Percentiles rank a stretch among this genome's conserved stretches.
Evolutionary conservation across 2,329 filamentous ascomycete species (phyloP).

Genomic region (Xylariomycetidae sp.): DNA sequence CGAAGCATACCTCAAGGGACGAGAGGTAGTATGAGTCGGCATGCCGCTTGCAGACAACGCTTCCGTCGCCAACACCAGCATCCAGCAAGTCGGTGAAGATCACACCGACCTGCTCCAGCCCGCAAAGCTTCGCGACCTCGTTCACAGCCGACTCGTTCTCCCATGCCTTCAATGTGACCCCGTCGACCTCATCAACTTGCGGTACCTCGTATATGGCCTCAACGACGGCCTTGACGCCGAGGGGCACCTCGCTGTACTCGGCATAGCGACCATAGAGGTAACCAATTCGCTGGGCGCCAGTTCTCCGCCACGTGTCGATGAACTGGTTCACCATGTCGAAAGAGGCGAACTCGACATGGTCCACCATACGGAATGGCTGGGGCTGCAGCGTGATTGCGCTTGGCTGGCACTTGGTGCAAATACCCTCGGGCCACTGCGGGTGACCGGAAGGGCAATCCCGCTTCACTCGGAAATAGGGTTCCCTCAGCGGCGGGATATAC

Average conservation of each 20-base stretch:
- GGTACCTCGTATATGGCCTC: conserved; percentile 97
- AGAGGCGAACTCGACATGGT: conserved; percentile 93
- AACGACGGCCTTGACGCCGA: conserved; percentile 91
- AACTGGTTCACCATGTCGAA: conserved; percentile 81
- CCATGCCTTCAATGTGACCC: conserved; percentile 80
- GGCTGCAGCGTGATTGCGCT: conserved; percentile 94
- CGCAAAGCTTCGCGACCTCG: conserved; percentile 73
- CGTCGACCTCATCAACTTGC: conserved; percentile 82
- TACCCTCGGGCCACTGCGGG: conserved; percentile 88
- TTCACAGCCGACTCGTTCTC: conserved; percentile 78
- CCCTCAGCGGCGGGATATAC: conserved; percentile 89
- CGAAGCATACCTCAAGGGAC: conserved; percentile 86
- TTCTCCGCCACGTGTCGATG: conserved; percentile 85
- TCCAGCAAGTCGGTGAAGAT: conserved; percentile 93
- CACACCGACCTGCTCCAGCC: conserved; percentile 81
- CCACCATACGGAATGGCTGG: conserved; percentile 92
- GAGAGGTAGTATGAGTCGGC: conserved; percentile 92
- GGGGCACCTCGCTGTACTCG: conserved; percentile 85
- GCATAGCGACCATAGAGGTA: conserved; percentile 88
- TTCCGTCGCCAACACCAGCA: conserved; percentile 72
- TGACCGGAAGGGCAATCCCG: conserved; percentile 89
- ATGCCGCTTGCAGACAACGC: conserved; percentile 90
- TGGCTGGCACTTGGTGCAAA: conserved; percentile 96
- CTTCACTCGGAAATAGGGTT: conserved; percentile 87
- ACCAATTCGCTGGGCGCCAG: conserved; percentile 76